phyloP scores from a whole-genome alignment of 371 early-diverging fungal species.

The Aphelidium insulamus region DNA sequence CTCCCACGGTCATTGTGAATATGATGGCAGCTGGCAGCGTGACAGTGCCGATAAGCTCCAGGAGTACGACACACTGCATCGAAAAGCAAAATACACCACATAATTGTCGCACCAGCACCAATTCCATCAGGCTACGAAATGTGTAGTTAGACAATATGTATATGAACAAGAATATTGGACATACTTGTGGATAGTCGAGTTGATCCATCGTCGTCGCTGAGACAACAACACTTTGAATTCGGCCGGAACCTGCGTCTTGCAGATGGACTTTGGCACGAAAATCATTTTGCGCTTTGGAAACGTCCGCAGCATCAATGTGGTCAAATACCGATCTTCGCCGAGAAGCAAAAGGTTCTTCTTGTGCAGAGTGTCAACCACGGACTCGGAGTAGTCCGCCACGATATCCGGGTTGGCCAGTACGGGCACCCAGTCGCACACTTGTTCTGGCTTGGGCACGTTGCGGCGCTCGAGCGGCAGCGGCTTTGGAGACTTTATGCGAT shows the following conservation, averaged over 20 bases:
- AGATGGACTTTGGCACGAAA: slow-evolving; percentile 76
- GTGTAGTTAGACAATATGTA: no score
- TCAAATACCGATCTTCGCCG: slow-evolving; percentile 90
- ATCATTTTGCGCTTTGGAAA: slow-evolving; percentile 80
- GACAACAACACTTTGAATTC: slow-evolving; percentile 49
- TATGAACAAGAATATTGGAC: no score
- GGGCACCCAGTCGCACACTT: slow-evolving; percentile 22
- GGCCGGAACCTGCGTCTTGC: slow-evolving; percentile 62
- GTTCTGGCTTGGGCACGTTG: not conserved
- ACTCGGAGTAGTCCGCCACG: slow-evolving; percentile 68
- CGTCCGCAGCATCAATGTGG: slow-evolving; percentile 77
- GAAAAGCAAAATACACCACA: slow-evolving; percentile 72
- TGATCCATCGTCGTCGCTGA: slow-evolving; percentile 82
- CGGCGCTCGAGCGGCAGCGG: slow-evolving; percentile 4
- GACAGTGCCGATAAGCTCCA: slow-evolving; percentile 62
- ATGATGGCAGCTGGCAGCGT: slow-evolving; percentile 61
- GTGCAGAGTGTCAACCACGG: slow-evolving; percentile 78
- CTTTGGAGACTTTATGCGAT: slow-evolving; percentile 52
- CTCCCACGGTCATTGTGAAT: slow-evolving; percentile 16
- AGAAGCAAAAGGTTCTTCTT: slow-evolving; percentile 81
- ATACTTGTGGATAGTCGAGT: slow-evolving; percentile 67
- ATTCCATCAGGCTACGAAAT: slow-evolving; percentile 68
- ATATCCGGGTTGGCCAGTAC: slow-evolving; percentile 45
- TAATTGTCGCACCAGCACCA: slow-evolving; percentile 58
- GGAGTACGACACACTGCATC: slow-evolving; percentile 66